phyloP scores from a whole-genome alignment of 2,329 filamentous ascomycete species.

The Penicillium frequentans region DNA sequence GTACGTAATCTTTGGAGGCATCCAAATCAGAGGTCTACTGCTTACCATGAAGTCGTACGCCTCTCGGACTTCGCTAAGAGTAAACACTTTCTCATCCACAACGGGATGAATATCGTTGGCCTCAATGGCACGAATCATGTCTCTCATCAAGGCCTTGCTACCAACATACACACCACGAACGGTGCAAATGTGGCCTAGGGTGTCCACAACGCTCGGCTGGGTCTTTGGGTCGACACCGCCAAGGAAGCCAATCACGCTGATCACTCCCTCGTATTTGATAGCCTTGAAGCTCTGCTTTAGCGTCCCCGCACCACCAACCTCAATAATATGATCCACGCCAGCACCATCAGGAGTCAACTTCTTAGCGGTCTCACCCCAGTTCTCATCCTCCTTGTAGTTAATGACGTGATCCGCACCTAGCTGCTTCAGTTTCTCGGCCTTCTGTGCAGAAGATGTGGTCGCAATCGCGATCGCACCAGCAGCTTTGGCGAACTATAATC shows the following conservation, averaged over 20 bases:
- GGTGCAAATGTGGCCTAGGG: slow-evolving; percentile 52
- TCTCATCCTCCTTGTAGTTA: slow-evolving; percentile 59
- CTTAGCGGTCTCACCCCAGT: slow-evolving; percentile 62
- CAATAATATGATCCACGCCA: slow-evolving; percentile 64
- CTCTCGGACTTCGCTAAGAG: slow-evolving; percentile 52
- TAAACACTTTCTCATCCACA: slow-evolving; percentile 59
- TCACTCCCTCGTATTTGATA: slow-evolving; percentile 56
- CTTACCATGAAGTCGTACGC: slow-evolving; percentile 56
- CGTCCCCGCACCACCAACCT: slow-evolving; percentile 66
- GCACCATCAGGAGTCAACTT: slow-evolving; percentile 48
- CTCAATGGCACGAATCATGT: slow-evolving; percentile 61
- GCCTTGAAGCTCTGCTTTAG: slow-evolving; percentile 57
- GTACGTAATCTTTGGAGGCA: slow-evolving; percentile 1
- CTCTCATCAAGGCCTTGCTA: slow-evolving; percentile 56
- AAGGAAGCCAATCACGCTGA: slow-evolving; percentile 60
- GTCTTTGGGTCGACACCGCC: slow-evolving; percentile 48
- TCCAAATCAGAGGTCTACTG: slow-evolving; percentile 11
- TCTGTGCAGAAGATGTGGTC: slow-evolving; percentile 58
- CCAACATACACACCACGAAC: slow-evolving; percentile 61
- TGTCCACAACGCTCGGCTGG: slow-evolving; percentile 55
- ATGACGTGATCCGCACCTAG: slow-evolving; percentile 60
- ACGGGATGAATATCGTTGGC: slow-evolving; percentile 60
- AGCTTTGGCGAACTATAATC: slow-evolving; percentile 47
- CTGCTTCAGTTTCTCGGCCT: slow-evolving; percentile 53
- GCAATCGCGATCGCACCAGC: slow-evolving; percentile 57